phyloP scores from a whole-genome alignment of 176 grass and related monocot species.

The Aegilops speltoides region DNA sequence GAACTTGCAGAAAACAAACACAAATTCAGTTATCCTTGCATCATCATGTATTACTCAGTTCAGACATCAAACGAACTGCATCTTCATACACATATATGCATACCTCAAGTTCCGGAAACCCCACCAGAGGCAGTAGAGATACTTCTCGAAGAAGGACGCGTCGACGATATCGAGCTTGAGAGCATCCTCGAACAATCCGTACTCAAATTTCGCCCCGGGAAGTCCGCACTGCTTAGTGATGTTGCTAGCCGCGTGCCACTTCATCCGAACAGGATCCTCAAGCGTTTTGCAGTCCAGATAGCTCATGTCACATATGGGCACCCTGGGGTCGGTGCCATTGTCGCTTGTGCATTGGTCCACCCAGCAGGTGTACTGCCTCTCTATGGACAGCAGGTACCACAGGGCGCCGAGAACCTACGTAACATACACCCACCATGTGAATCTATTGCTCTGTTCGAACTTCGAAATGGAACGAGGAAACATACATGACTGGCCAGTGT shows the following conservation, averaged over 20 bases:
- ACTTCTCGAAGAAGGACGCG: conserved; percentile 70
- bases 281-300: conserved; percentile 67
- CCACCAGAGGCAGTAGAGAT: conserved; percentile 99
- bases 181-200: conserved; percentile 69
- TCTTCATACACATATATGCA: background rate
- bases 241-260: conserved; percentile 45
- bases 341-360: conserved; percentile 49
- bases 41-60: background rate
- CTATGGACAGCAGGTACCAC: conserved; percentile 91
- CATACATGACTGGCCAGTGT: conserved; percentile 90
- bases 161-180: conserved; percentile 47
- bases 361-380: conserved; percentile 94
- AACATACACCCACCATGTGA: background rate
- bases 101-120: conserved; percentile 87
- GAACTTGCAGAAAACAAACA: conserved; percentile 41
- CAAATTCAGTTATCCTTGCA: background rate
- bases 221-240: conserved; percentile 38
- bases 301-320: conserved; percentile 30
- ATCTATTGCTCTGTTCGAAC: background rate
- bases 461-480: background rate
- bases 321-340: background rate
- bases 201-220: conserved; percentile 44
- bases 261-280: conserved; percentile 1
- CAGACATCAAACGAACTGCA: background rate
- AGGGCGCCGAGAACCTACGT: conserved; percentile 76